A percentile compares a stretch with the other conserved stretches of the same genome.
These are phyloP conservation scores for Diaporthe ilicicola DNA, from an alignment of 2,329 filamentous ascomycete genomes.

Conservation along the genomic window DNA sequence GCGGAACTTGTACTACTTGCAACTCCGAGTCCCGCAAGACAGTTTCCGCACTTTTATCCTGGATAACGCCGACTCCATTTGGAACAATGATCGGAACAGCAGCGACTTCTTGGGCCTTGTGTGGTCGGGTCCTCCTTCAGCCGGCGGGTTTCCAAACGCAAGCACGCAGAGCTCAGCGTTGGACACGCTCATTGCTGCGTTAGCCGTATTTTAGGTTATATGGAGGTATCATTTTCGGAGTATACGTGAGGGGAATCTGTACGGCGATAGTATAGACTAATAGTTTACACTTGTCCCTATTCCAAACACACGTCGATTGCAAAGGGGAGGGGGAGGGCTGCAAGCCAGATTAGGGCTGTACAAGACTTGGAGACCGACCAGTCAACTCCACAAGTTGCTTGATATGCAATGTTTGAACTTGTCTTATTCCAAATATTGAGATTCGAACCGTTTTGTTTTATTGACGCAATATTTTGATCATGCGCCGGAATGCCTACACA, in stretches of 20 bases:
- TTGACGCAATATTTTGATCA: too few species aligned
- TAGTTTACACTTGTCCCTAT: neutral
- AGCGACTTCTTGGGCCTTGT: conserved; percentile 64
- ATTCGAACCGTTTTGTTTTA: neutral
- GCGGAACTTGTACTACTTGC: conserved; percentile 67
- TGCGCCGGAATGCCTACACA: neutral
- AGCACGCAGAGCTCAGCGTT: conserved; percentile 71
- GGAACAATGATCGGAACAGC: conserved; percentile 63
- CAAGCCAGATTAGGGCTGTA: too few species aligned
- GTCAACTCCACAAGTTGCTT: neutral
- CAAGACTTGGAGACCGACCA: too few species aligned
- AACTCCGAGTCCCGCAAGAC: conserved; percentile 57
- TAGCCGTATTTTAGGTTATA: conserved; percentile 46
- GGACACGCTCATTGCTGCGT: conserved; percentile 72
- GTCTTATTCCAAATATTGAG: neutral
- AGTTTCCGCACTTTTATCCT: conserved; percentile 63
- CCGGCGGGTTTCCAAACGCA: conserved; percentile 57
- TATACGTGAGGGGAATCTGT: too few species aligned
- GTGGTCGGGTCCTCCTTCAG: conserved; percentile 67
- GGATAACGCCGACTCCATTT: conserved; percentile 71
- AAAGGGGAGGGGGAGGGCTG: too few species aligned
- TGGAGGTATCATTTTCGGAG: neutral
- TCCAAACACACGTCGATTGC: too few species aligned
- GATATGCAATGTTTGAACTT: too few species aligned
- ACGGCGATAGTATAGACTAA: neutral